phyloP scores from a whole-genome alignment of 768 basidiomycete species.

The Tricholoma bakamatsutake region DNA sequence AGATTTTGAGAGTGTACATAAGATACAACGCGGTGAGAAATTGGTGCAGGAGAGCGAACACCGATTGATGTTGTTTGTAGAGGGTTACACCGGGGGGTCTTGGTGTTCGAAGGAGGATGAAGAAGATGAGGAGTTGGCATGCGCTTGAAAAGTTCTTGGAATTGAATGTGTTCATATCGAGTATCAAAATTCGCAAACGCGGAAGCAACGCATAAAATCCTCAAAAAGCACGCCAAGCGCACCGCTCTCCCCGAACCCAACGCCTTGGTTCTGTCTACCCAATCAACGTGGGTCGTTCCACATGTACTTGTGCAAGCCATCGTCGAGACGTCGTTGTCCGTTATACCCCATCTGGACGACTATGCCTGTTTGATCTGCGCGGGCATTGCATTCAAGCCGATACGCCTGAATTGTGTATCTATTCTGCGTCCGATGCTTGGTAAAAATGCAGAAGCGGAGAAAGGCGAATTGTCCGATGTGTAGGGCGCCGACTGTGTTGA shows the following conservation, averaged over 20 bases:
- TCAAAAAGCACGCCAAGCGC: conserved; percentile 92
- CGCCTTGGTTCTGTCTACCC: conserved; percentile 9
- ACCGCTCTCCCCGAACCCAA: conserved; percentile 58
- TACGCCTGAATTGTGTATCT: conserved; percentile 44
- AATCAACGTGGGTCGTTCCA: conserved; percentile 25
- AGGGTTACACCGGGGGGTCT: conserved; percentile 52
- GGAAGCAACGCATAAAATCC: conserved; percentile 87
- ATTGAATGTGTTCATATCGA: conserved; percentile 73
- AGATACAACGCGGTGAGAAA: conserved; percentile 62
- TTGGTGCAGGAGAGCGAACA: conserved; percentile 64
- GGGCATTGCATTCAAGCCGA: conserved; percentile 88
- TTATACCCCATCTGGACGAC: conserved; percentile 77
- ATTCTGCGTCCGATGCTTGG: conserved; percentile 4
- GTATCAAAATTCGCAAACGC: conserved; percentile 79
- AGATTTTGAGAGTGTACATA: conserved; percentile 72
- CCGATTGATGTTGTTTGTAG: conserved; percentile 57
- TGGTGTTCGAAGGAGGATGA: conserved; percentile 47
- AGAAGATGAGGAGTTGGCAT: conserved; percentile 46
- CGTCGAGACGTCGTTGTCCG: conserved; percentile 73
- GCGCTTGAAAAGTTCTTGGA: conserved; percentile 68
- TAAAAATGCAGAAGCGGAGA: conserved; percentile 1
- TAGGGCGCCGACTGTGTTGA: conserved; percentile 58
- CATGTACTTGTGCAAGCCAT: conserved; percentile 69
- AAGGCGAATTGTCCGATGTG: conserved; percentile 2
- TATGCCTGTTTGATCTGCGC: conserved; percentile 88